phyloP scores from a whole-genome alignment of 2,329 filamentous ascomycete genomes.

The Paecilomyces variotii region DNA sequence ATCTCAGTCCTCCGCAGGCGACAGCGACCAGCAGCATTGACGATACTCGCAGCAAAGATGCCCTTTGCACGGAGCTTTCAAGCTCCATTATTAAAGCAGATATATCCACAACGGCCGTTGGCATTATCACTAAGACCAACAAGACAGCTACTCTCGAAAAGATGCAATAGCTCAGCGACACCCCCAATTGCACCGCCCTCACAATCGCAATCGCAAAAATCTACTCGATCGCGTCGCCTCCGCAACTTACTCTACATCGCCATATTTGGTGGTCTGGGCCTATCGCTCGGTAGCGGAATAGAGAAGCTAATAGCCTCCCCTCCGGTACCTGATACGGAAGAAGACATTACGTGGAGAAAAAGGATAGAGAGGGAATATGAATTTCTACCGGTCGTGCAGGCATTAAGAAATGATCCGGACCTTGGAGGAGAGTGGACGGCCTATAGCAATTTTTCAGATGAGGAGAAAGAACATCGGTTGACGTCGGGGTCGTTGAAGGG shows the following conservation, averaged over 20 bases:
- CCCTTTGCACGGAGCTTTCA: not conserved
- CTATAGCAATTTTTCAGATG: conserved; percentile 27
- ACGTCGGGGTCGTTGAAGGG: conserved; percentile 34
- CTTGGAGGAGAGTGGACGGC: conserved; percentile 31
- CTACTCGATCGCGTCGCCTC: conserved; percentile 26
- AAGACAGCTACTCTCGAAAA: not conserved
- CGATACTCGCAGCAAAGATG: not conserved
- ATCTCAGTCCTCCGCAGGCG: not conserved
- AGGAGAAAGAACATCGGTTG: conserved; percentile 26
- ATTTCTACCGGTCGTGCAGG: conserved; percentile 28
- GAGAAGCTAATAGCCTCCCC: conserved; percentile 16
- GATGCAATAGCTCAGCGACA: not conserved
- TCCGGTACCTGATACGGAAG: conserved; percentile 24
- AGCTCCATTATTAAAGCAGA: not conserved
- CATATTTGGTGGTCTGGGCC: conserved; percentile 27
- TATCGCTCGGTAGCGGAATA: conserved; percentile 16
- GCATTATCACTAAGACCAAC: not conserved
- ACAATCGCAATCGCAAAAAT: conserved; percentile 13
- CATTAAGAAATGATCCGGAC: conserved; percentile 29
- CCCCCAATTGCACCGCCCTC: not conserved
- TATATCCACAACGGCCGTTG: not conserved
- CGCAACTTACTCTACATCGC: conserved; percentile 21
- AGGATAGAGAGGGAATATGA: conserved; percentile 25
- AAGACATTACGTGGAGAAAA: conserved; percentile 22
- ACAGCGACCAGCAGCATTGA: not conserved